These are phyloP conservation scores for Rhynchosporium graminicola DNA, from an alignment of 2,329 filamentous ascomycete genomes.

Conservation along the genomic window DNA sequence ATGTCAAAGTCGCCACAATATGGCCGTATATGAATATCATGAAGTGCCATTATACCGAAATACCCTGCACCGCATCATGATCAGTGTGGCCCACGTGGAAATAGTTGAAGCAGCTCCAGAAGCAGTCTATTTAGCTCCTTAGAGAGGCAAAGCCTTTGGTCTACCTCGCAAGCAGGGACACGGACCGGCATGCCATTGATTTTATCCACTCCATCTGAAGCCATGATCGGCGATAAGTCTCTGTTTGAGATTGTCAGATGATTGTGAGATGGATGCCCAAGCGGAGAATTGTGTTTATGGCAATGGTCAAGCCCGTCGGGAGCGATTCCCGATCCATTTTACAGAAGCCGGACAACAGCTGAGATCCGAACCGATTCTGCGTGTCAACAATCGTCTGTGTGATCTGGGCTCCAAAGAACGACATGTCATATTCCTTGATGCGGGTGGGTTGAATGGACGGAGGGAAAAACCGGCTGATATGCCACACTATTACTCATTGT, in stretches of 20 bases:
- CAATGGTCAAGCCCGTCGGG: background rate
- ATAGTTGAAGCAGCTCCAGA: constrained; percentile 12
- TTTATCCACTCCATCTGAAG: constrained; percentile 3
- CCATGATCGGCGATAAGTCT: constrained; percentile 14
- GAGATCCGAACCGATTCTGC: background rate
- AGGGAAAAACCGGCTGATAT: too few relatives aligned
- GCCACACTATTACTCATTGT: too few relatives aligned
- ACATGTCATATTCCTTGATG: constrained; percentile 1
- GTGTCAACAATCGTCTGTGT: constrained; percentile 6
- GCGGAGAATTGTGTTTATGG: constrained; percentile 16
- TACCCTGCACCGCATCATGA: constrained; percentile 6
- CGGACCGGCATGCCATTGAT: constrained; percentile 1
- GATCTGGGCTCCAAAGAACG: background rate
- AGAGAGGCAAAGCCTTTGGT: background rate
- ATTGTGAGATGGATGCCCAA: background rate
- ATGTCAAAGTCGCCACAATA: background rate
- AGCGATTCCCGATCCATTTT: background rate
- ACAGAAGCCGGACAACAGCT: background rate
- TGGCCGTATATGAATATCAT: background rate
- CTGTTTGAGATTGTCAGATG: constrained; percentile 12
- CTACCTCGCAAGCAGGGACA: background rate
- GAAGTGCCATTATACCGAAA: constrained; percentile 7
- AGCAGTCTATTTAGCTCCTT: background rate
- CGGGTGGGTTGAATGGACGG: background rate
- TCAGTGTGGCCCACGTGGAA: constrained; percentile 16